phyloP scores from a whole-genome alignment of 2,329 filamentous ascomycete species.

The Ambrosiella beaveri region DNA sequence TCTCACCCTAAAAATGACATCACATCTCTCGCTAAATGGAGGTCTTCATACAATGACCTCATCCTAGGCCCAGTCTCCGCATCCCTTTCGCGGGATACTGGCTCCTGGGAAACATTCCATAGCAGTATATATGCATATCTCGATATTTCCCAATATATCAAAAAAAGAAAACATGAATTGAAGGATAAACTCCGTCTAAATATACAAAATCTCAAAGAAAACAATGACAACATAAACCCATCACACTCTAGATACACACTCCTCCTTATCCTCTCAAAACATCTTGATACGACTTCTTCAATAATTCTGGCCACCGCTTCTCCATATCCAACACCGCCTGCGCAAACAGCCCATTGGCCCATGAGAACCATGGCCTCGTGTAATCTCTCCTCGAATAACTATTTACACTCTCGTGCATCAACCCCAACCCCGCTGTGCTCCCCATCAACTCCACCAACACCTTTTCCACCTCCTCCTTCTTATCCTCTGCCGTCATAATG shows the following conservation, averaged over 20 bases:
- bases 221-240: background rate
- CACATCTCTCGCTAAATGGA: no score
- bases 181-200: background rate
- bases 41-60: no score
- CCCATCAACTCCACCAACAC: constrained; percentile 24
- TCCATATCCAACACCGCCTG: constrained; percentile 65
- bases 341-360: constrained; percentile 79
- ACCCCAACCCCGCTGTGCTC: constrained; percentile 25
- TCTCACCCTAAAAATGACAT: no score
- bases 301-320: constrained; percentile 51
- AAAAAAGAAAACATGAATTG: no score
- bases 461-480: constrained; percentile 19
- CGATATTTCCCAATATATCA: no score
- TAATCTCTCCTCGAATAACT: constrained; percentile 19
- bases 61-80: no score
- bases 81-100: no score
- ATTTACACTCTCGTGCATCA: constrained; percentile 31
- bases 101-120: no score
- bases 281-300: constrained; percentile 31
- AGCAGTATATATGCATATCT: no score
- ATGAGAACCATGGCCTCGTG: constrained; percentile 40
- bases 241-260: background rate
- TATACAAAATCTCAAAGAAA: background rate
- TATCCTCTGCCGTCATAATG: constrained; percentile 27
- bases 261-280: constrained; percentile 8